Evolutionary conservation across 805 yeast species (phyloP), one percentile per base, ranked within the genome.

Genomic region (Ogataea degrootiae): DNA sequence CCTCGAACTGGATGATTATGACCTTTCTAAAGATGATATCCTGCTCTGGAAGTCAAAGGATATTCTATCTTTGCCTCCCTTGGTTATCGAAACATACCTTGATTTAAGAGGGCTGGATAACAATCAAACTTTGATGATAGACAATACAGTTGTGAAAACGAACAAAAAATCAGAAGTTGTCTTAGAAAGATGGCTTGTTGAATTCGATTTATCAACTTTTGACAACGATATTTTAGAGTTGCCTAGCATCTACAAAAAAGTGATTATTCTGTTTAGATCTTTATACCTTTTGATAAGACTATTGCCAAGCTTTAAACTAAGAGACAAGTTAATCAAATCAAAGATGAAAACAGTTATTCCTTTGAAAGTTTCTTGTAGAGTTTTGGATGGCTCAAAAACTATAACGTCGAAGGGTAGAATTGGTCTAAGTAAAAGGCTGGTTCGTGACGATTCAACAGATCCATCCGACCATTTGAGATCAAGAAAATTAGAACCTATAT

Each of bases 161-260:
- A 72, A 76, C 3, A 80, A 77, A 58, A 85, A 85, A 58, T 74
- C 80, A 16, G 98, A 92, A 65, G 79, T 94, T n/a, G 97, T 94
- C 2, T 68, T 94, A 48, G 99, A 94, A 61, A 75, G 99, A 49
- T 94, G 99, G 99, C 72, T 89, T 22, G 69, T 94, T 34, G 96
- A 91, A 63, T 77, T 91, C 50, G 91, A 85, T 58, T 66, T 77
- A 16, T 69, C 68, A 38, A 64, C 62, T 23, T 70, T 61, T 61
- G 69, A 63, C 39, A 57, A 51, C 21, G 62, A 66, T 6, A 50
- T 67, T 3, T 73, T 72, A 21, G 94, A 87, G 45, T 71, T 85
- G 15, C 86, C 90, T 1, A 66, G 75, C 39, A 76, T 87, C 8
- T 85, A 87, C 67, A 88, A 87, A 57, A 85, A 84, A 55, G 77